Evolutionary conservation across 176 grass and related monocot species (phyloP), one percentile per base, ranked within the genome.

Genomic region (Bothriochloa decipiens): DNA sequence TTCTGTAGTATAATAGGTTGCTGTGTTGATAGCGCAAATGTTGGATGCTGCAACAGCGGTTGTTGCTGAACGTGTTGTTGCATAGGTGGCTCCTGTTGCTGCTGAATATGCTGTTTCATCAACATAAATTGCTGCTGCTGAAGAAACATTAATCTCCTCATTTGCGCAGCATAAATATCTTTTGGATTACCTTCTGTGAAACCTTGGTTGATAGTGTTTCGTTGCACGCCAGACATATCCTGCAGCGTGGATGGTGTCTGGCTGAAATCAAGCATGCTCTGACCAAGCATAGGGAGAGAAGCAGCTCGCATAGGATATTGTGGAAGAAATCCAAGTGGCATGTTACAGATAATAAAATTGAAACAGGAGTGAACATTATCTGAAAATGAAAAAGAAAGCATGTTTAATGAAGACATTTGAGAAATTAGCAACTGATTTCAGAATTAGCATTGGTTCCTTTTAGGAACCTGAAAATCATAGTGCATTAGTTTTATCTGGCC

Each of bases 341-440:
- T 32, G 29, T 32, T 18, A 17, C 4, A 53, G 49, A 53, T 17
- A 53, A 18, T 53, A 53, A 53, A 6, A 53, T 6, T 53, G 50
- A 18, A 53, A 18, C 50, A 53, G 14, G 50, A 76, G 49, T 61
- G 35, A 75, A 69, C 7, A 80, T 50, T 80, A 37, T 61, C 36
- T 62, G 35, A 68, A 50, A 20, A 53, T 40, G 50, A 55, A 79
- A 11, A 9, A 74, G 3, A 25, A 55, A 10, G 39, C 45, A 73
- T 76, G 39, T 41, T 25, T 41, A 72, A 10, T 20, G 42, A 62
- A 86, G 14, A 20, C 71, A 79, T 26, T 39, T 43, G 41, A 72
- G 5, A 42, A 27, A 39, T 29, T 35, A 80, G 42, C 3, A 67
- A 33, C 41, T 50, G 17, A 66, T 62, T 80, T 5, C 5, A 33